Percentiles rank a stretch among this genome's conserved stretches.
Conservation (phyloP, 1,284 basidiomycete species). For the Ganoderma lingzhi region DNA sequence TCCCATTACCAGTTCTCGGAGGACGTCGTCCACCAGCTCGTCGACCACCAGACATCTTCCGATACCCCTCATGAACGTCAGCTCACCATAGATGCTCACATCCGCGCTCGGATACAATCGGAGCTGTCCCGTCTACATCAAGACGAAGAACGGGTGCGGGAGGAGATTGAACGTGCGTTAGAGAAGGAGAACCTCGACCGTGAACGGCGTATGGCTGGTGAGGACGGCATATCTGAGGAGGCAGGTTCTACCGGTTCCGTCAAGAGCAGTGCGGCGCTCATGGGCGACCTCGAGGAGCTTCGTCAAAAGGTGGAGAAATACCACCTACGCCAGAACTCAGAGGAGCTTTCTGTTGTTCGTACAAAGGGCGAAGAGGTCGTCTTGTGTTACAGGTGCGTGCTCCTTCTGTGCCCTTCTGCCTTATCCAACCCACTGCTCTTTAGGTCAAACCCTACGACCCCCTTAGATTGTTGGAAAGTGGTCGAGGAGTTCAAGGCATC, state of each 20-base stretch:
- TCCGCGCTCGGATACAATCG: constrained; percentile 70
- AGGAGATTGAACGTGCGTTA: constrained; percentile 73
- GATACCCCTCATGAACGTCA: constrained; percentile 71
- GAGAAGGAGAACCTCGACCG: constrained; percentile 84
- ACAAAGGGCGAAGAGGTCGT: constrained; percentile 66
- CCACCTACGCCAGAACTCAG: constrained; percentile 63
- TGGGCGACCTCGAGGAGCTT: constrained; percentile 79
- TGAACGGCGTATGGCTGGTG: constrained; percentile 63
- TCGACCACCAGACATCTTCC: constrained; percentile 66
- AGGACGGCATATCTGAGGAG: constrained; percentile 41
- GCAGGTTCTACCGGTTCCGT: constrained; percentile 51
- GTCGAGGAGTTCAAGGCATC: constrained; percentile 78
- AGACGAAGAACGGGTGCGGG: constrained; percentile 70
- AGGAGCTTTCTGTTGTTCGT: constrained; percentile 65
- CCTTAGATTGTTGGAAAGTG: constrained; percentile 82
- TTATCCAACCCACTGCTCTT: neutral
- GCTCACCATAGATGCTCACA: constrained; percentile 71
- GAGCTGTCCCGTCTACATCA: constrained; percentile 69
- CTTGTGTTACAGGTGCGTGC: constrained; percentile 75
- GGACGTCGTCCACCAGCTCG: constrained; percentile 78
- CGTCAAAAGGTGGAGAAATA: constrained; percentile 77
- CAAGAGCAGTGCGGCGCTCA: constrained; percentile 66
- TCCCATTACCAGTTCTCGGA: constrained; percentile 66
- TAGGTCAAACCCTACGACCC: constrained; percentile 65
- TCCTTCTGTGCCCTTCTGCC: constrained; percentile 9